Base-by-base conservation (phyloP, 345 rosid genomes). In the Populus alba region DNA sequence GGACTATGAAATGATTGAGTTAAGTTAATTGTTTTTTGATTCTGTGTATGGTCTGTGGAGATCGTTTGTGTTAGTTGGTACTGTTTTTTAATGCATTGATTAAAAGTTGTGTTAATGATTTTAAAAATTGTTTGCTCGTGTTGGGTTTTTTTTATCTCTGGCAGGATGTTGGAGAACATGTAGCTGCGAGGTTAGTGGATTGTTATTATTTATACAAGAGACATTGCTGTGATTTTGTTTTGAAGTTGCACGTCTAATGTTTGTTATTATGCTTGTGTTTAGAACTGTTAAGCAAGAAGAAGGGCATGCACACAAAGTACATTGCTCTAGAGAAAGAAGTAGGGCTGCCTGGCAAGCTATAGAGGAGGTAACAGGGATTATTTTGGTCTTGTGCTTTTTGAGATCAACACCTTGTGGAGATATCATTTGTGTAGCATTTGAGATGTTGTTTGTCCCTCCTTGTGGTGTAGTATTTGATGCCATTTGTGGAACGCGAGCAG, bases 301-400 rank as follows among this genome's bases (percentile, higher is more conserved):
- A 41, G 65, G 41, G 75, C 71, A 62, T 7, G 39, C 49, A 3
- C 71, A 63, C 29, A 91, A 89, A 76, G 86, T 96, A n/a, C 99
- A 94, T 85, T 96, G 99, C 83, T 92, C 97, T 3, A 75, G 99
- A 80, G 95, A 91, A 74, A 88, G 99, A 87, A 96, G 97, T 79
- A 83, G 93, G 84, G 89, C 92, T 2, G 99, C 98, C 17, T 89
- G 98, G 97, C 67, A 87, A 79, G 86, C 86, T 76, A 86, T 94
- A 69, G 93, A 91, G 76, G 95, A 96, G 86, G 99, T 92, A 76
- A 76, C 18, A 47, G 2, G 22, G 29, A 8, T 67, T 11, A 15
- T 11, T 74, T 65, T 49, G 13, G 75, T 41, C 22, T 41, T 29
- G 71, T 39, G 8, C 6, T 5, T 33, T 33, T 47, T 47, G 51